phyloP scores from a whole-genome alignment of 179 eudicot genomes.

The Gypsophila paniculata region DNA sequence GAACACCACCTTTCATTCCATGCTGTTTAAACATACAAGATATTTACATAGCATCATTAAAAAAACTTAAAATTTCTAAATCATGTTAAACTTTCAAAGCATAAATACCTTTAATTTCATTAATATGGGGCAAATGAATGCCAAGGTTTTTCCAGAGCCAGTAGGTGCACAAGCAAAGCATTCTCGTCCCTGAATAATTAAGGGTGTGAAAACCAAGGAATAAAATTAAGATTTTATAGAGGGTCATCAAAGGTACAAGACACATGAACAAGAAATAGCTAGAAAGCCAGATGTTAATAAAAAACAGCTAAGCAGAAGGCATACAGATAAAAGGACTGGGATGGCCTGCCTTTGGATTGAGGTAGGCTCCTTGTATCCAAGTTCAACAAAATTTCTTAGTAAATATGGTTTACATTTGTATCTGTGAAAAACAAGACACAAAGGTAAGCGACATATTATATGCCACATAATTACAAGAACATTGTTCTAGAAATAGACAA shows the following conservation, averaged over 20 bases:
- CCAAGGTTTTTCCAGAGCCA: constrained; percentile 97
- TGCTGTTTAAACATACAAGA: constrained; percentile 37
- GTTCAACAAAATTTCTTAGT: constrained; percentile 65
- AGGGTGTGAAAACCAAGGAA: not conserved
- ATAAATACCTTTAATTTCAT: constrained; percentile 74
- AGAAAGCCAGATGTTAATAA: constrained; percentile 15
- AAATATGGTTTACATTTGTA: constrained; percentile 69
- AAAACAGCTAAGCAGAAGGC: constrained; percentile 37
- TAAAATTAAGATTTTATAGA: not conserved
- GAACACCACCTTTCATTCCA: constrained; percentile 63
- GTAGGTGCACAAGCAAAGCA: constrained; percentile 99
- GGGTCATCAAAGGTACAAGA: constrained; percentile 6
- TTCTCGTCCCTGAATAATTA: constrained; percentile 65
- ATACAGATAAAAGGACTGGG: constrained; percentile 95
- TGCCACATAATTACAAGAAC: not conserved
- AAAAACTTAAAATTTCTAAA: not conserved
- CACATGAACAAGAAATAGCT: constrained; percentile 9
- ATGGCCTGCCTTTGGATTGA: constrained; percentile 99
- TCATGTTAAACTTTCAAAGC: not conserved
- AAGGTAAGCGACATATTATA: not conserved
- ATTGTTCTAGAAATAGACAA: not conserved
- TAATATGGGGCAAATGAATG: constrained; percentile 88
- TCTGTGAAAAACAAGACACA: constrained; percentile 32
- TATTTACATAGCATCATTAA: constrained; percentile 5
- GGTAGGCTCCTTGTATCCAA: constrained; percentile 87